Percentiles rank a stretch among this genome's conserved stretches.
phyloP scores from a whole-genome alignment of 495 filamentous ascomycete genomes.

The Penicillium longicatenatum region DNA sequence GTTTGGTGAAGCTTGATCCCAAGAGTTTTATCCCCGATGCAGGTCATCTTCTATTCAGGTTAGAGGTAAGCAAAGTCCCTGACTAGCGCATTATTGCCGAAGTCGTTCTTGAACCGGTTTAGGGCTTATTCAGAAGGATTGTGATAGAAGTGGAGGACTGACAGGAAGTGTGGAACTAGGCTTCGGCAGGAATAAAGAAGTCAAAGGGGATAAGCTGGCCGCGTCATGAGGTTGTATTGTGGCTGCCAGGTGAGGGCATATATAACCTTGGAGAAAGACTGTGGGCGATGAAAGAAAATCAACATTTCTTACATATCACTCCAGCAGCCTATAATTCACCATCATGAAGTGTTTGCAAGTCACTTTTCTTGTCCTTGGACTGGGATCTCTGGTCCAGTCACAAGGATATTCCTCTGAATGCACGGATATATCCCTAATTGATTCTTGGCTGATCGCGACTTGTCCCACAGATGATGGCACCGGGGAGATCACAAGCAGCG shows the following conservation, averaged over 20 bases:
- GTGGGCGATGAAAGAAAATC: too few relatives aligned
- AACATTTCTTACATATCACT: not conserved
- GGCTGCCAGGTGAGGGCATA: not conserved
- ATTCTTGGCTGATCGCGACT: not conserved
- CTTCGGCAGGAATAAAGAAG: not conserved
- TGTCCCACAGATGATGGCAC: conserved; percentile 1
- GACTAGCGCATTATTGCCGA: not conserved
- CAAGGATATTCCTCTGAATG: not conserved
- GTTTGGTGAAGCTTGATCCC: not conserved
- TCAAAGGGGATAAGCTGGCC: not conserved
- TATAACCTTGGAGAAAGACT: too few relatives aligned
- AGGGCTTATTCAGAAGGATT: not conserved
- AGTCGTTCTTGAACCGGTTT: not conserved
- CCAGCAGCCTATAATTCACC: not conserved
- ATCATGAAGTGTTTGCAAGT: not conserved
- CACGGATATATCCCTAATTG: not conserved
- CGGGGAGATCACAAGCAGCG: not conserved
- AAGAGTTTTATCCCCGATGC: not conserved
- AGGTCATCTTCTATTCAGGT: not conserved
- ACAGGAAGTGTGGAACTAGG: not conserved
- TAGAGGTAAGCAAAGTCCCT: not conserved
- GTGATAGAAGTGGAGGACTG: not conserved
- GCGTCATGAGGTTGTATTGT: not conserved
- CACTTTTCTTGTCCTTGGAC: not conserved
- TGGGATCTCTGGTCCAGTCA: not conserved